Conservation (phyloP, 495 filamentous ascomycete species). For the Trichoderma parareesei region DNA sequence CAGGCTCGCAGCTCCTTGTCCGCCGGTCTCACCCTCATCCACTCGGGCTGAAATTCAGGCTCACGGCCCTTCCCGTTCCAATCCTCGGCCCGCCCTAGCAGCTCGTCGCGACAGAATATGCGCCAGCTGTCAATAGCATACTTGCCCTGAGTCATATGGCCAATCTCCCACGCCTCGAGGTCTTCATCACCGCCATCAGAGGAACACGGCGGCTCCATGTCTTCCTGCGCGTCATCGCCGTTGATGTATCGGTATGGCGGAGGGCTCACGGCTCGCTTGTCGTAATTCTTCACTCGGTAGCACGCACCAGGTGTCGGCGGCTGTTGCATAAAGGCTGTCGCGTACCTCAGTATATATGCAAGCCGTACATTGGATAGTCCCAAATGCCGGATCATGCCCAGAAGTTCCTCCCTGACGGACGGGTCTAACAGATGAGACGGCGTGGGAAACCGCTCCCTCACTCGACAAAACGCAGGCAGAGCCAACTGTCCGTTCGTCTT, state of each 20-base stretch:
- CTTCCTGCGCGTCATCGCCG: not conserved
- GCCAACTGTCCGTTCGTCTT: constrained; percentile 67
- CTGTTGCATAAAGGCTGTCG: constrained; percentile 57
- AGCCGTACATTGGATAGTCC: constrained; percentile 57
- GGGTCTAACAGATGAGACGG: constrained; percentile 56
- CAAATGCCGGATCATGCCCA: constrained; percentile 57
- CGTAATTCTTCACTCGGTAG: constrained; percentile 65
- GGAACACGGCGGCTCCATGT: not conserved
- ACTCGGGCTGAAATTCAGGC: constrained; percentile 56
- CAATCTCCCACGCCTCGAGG: constrained; percentile 67
- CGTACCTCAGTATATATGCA: constrained; percentile 51
- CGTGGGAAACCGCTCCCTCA: constrained; percentile 62
- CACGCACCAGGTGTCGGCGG: constrained; percentile 53
- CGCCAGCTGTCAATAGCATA: constrained; percentile 92
- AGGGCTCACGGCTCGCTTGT: constrained; percentile 44
- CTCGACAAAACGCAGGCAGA: constrained; percentile 62
- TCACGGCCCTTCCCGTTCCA: constrained; percentile 47
- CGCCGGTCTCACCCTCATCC: constrained; percentile 74
- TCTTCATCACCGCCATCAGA: not conserved
- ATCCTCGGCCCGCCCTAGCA: constrained; percentile 53
- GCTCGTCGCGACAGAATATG: constrained; percentile 80
- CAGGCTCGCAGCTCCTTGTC: constrained; percentile 90
- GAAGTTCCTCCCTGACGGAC: constrained; percentile 42
- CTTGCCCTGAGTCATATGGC: constrained; percentile 74
- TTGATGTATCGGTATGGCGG: not conserved